phyloP scores from a whole-genome alignment of 2,329 filamentous ascomycete genomes.

The Eutypa lata region DNA sequence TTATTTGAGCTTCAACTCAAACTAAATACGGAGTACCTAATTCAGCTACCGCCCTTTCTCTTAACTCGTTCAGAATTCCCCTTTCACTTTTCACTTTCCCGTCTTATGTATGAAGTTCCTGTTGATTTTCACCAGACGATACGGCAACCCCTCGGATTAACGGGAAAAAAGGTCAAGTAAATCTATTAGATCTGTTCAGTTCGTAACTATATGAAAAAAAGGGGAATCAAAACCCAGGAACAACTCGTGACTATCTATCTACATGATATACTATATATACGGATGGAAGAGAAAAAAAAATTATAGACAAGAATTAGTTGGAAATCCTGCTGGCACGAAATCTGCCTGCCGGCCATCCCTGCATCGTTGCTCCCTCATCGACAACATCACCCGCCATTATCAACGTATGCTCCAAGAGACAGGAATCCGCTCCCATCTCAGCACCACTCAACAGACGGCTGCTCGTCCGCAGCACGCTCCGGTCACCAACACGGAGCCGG shows the following conservation, averaged over 20 bases:
- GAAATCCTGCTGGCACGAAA: not conserved
- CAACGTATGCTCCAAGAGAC: conserved; percentile 55
- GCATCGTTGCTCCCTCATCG: conserved; percentile 46
- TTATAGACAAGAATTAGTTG: not conserved
- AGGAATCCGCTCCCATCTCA: conserved; percentile 49
- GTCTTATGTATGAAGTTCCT: too few relatives aligned
- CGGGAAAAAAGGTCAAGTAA: too few relatives aligned
- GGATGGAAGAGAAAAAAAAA: not conserved
- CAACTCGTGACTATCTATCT: not conserved
- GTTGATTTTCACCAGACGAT: too few relatives aligned
- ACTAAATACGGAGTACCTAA: too few relatives aligned
- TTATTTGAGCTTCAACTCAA: too few relatives aligned
- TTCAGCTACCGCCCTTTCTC: too few relatives aligned
- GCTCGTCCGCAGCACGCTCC: conserved; percentile 50
- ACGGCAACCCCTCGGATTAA: too few relatives aligned
- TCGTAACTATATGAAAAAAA: not conserved
- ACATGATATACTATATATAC: not conserved
- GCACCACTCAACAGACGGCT: conserved; percentile 51
- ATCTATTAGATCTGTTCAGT: too few relatives aligned
- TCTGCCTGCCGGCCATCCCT: conserved; percentile 51
- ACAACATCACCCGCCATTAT: conserved; percentile 56
- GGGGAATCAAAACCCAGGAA: not conserved
- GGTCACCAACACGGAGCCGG: conserved; percentile 44
- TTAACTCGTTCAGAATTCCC: too few relatives aligned
- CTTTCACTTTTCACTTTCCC: too few relatives aligned